phyloP scores from a whole-genome alignment of 2,329 filamentous ascomycete genomes.

The Clonostachys solani region DNA sequence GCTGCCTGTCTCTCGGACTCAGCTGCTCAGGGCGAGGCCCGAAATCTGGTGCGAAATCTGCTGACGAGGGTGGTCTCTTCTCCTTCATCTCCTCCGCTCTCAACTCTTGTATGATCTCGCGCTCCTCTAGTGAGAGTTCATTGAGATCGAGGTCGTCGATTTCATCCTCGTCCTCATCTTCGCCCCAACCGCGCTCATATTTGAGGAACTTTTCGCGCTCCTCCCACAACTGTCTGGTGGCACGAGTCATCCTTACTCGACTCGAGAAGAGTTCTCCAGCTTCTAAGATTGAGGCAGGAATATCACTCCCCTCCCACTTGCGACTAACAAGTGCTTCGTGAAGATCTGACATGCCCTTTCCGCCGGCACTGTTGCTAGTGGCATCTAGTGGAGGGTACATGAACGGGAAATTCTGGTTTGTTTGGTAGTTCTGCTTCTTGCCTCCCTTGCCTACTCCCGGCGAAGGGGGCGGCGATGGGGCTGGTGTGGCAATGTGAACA shows the following conservation, averaged over 20 bases:
- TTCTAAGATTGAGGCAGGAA: conserved; percentile 91
- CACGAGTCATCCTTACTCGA: conserved; percentile 85
- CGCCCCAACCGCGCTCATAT: conserved; percentile 85
- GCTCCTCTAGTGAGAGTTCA: conserved; percentile 35
- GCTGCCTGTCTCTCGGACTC: conserved; percentile 52
- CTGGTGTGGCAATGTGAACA: conserved; percentile 97
- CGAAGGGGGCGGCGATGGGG: conserved; percentile 90
- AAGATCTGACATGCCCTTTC: conserved; percentile 77
- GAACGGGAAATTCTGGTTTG: conserved; percentile 97
- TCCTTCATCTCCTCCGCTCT: conserved; percentile 26
- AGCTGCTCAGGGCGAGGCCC: conserved; percentile 45
- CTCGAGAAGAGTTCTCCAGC: conserved; percentile 89
- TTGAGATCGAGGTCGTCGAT: conserved; percentile 42
- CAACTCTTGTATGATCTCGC: conserved; percentile 34
- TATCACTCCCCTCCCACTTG: conserved; percentile 89
- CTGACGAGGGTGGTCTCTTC: conserved; percentile 9
- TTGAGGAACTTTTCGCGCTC: conserved; percentile 88
- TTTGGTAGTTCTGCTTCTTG: conserved; percentile 99
- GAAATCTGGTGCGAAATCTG: conserved; percentile 25
- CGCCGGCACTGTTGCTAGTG: conserved; percentile 83
- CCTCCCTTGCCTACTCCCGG: conserved; percentile 83
- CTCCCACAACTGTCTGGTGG: conserved; percentile 91
- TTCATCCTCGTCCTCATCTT: conserved; percentile 34
- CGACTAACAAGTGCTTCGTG: conserved; percentile 78
- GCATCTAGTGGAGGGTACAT: conserved; percentile 92